A percentile compares a stretch with the other conserved stretches of the same genome.
phyloP scores from a whole-genome alignment of 306 rosid genomes.

The Medicago arabica region DNA sequence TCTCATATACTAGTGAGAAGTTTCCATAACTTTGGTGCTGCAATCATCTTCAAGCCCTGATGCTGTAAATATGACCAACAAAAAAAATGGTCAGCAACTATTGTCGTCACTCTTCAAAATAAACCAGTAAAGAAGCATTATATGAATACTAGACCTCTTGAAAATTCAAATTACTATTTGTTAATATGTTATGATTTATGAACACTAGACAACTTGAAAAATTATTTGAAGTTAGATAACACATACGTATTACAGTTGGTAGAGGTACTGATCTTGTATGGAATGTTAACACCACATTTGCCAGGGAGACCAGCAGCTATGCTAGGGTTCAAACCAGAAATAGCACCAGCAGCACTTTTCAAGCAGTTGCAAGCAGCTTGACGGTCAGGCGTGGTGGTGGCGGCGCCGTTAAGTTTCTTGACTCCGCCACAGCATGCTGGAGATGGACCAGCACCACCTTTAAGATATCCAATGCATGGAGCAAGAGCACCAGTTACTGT shows the following conservation, averaged over 20 bases:
- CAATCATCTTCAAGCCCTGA: not conserved
- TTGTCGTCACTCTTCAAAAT: too few species aligned
- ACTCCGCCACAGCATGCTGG: constrained; percentile 43
- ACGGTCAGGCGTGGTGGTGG: constrained; percentile 52
- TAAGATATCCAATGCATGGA: constrained; percentile 37
- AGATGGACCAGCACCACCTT: not conserved
- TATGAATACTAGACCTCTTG: too few species aligned
- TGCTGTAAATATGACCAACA: not conserved
- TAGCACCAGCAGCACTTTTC: not conserved
- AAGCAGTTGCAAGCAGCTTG: constrained; percentile 39
- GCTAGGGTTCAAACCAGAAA: not conserved
- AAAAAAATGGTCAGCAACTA: too few species aligned
- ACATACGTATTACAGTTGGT: constrained; percentile 43
- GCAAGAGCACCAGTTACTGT: constrained; percentile 6
- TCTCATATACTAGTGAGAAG: not conserved
- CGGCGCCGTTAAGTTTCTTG: not conserved
- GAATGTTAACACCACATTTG: constrained; percentile 41
- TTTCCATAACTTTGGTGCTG: not conserved
- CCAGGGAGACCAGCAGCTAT: constrained; percentile 13
- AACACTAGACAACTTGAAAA: too few species aligned
- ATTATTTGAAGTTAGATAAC: too few species aligned
- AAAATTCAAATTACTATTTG: too few species aligned
- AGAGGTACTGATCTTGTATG: constrained; percentile 49
- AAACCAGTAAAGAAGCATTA: too few species aligned
- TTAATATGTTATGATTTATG: too few species aligned